These are phyloP conservation scores for Plectosphaerella sp. DNA, from an alignment of 2,329 filamentous ascomycete species.

Conservation along the genomic window DNA sequence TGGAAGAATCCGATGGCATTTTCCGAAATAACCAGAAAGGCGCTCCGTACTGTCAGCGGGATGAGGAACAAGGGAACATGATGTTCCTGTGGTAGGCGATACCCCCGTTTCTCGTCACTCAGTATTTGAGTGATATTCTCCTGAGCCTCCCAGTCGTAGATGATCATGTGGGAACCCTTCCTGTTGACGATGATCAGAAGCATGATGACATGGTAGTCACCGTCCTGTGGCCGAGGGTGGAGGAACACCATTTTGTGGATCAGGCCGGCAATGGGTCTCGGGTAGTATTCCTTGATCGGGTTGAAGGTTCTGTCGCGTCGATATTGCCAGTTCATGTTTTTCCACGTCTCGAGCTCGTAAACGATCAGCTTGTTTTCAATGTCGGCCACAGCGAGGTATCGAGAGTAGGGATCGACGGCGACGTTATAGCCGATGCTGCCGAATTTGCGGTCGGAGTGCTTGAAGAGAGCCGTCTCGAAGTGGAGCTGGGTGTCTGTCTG, in stretches of 20 bases:
- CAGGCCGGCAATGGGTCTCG: slow-evolving; percentile 57
- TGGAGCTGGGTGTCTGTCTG: slow-evolving; percentile 38
- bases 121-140: slow-evolving; percentile 42
- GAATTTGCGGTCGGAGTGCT: slow-evolving; percentile 49
- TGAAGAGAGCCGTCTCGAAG: slow-evolving; percentile 58
- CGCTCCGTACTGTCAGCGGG: slow-evolving; percentile 64
- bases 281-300: slow-evolving; percentile 49
- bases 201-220: slow-evolving; percentile 66
- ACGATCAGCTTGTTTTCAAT: slow-evolving; percentile 67
- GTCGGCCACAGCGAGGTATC: slow-evolving; percentile 65
- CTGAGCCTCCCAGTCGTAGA: slow-evolving; percentile 58
- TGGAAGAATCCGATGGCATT: slow-evolving; percentile 52
- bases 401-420: slow-evolving; percentile 72
- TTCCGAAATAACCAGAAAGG: slow-evolving; percentile 66
- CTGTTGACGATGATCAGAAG: slow-evolving; percentile 55
- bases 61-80: slow-evolving; percentile 66
- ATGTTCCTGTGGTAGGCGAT: slow-evolving; percentile 44
- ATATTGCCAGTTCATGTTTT: slow-evolving; percentile 46
- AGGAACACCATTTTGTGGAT: slow-evolving; percentile 87
- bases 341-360: slow-evolving; percentile 61
- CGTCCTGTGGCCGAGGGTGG: slow-evolving; percentile 60
- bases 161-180: slow-evolving; percentile 45
- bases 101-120: slow-evolving; percentile 41
- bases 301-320: slow-evolving; percentile 37
- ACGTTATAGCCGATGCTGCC: slow-evolving; percentile 61